phyloP scores from a whole-genome alignment of 108 stramenopile species.

The Nitzschia inconspicua region DNA sequence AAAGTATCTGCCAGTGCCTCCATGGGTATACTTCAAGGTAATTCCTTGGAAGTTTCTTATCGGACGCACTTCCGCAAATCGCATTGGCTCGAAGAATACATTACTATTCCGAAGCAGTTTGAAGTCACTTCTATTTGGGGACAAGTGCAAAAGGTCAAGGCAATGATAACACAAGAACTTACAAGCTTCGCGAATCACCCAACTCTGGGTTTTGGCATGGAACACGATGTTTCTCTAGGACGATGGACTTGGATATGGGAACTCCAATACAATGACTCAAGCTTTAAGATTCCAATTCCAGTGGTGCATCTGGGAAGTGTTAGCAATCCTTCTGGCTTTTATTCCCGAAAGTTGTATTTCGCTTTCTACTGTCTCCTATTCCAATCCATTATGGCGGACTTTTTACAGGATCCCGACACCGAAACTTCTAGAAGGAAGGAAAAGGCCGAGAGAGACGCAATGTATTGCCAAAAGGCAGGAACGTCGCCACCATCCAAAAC shows the following conservation, averaged over 20 bases:
- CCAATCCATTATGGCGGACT: slow-evolving; percentile 30
- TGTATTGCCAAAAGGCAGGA: slow-evolving; percentile 12
- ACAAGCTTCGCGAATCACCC: slow-evolving; percentile 20
- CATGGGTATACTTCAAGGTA: slow-evolving; percentile 31
- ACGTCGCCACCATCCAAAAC: slow-evolving; percentile 11
- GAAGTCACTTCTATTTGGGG: slow-evolving; percentile 16
- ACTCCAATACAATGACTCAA: slow-evolving; percentile 24
- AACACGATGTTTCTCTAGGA: slow-evolving; percentile 31
- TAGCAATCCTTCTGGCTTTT: slow-evolving; percentile 10
- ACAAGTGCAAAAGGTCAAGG: slow-evolving; percentile 18
- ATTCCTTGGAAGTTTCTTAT: slow-evolving; percentile 24
- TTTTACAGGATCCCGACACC: slow-evolving; percentile 15
- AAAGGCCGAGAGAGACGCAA: slow-evolving; percentile 3
- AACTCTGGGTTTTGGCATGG: slow-evolving; percentile 33
- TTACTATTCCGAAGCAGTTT: slow-evolving; percentile 25
- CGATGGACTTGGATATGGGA: slow-evolving; percentile 47
- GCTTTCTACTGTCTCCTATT: slow-evolving; percentile 27
- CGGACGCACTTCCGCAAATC: slow-evolving; percentile 2
- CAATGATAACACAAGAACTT: slow-evolving; percentile 21
- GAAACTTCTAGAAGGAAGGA: neutral
- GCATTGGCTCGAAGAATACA: slow-evolving; percentile 23
- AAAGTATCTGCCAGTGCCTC: slow-evolving; percentile 23
- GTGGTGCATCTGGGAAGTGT: slow-evolving; percentile 27
- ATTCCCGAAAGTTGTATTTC: slow-evolving; percentile 24
- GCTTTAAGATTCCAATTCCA: slow-evolving; percentile 37